These are phyloP conservation scores for Yamadazyma sp. DNA, from an alignment of 805 yeast species.

Conservation along the genomic window DNA sequence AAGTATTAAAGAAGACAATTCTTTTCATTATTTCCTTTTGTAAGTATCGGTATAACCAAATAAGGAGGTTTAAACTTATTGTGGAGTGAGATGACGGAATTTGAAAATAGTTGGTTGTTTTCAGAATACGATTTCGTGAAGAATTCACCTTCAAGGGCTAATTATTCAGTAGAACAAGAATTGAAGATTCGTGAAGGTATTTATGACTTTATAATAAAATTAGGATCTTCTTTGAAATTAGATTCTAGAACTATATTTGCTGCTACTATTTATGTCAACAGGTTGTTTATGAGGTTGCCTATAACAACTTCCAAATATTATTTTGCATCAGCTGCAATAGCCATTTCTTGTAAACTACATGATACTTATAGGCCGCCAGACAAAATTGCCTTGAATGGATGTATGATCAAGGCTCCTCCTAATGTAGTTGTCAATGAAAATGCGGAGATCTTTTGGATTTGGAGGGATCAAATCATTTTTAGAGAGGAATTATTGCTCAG, in stretches of 20 bases:
- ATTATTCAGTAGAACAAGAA: slow-evolving; percentile 32
- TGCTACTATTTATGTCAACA: slow-evolving; percentile 36
- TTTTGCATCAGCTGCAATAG: slow-evolving; percentile 42
- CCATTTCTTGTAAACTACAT: slow-evolving; percentile 41
- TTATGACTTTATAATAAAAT: slow-evolving; percentile 34
- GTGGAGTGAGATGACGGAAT: not conserved
- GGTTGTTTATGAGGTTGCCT: slow-evolving; percentile 41
- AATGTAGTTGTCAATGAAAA: slow-evolving; percentile 35
- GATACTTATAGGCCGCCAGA: slow-evolving; percentile 44
- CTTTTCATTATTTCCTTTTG: too few species aligned
- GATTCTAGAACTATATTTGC: slow-evolving; percentile 42
- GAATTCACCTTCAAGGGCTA: slow-evolving; percentile 30
- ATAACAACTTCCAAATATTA: slow-evolving; percentile 42
- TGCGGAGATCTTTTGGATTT: slow-evolving; percentile 39
- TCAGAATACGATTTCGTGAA: slow-evolving; percentile 30
- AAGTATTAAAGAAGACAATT: too few species aligned
- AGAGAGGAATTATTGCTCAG: slow-evolving; percentile 41
- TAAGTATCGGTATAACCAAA: not conserved
- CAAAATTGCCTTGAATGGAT: slow-evolving; percentile 38
- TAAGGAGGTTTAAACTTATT: not conserved
- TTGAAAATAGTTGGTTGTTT: slow-evolving; percentile 35
- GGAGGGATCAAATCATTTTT: slow-evolving; percentile 43
- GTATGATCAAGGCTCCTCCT: slow-evolving; percentile 34
- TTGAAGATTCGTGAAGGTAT: slow-evolving; percentile 35
- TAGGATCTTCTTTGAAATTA: slow-evolving; percentile 35